These are phyloP conservation scores for Rhynchosporium secalis DNA, from an alignment of 2,329 filamentous ascomycete species.

Conservation along the genomic window DNA sequence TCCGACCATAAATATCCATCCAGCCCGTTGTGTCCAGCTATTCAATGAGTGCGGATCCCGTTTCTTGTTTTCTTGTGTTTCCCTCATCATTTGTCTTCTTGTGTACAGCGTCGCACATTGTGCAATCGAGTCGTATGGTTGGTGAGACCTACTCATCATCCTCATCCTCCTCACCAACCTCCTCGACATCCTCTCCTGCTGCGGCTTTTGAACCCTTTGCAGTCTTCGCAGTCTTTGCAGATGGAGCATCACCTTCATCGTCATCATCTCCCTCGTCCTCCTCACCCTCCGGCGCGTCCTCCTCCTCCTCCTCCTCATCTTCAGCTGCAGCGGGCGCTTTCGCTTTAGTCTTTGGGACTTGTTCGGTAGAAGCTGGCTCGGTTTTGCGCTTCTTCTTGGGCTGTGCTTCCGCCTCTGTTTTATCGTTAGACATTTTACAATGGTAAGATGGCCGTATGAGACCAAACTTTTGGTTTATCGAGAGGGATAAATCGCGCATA, in stretches of 20 bases:
- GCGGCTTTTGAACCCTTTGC: conserved; percentile 16
- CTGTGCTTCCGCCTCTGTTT: conserved; percentile 20
- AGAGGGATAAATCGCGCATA: conserved; percentile 18
- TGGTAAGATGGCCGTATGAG: background rate
- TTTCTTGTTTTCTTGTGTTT: background rate
- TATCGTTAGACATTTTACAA: conserved; percentile 13
- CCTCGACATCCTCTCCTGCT: conserved; percentile 22
- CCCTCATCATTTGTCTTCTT: conserved; percentile 1
- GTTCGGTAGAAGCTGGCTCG: conserved; percentile 17
- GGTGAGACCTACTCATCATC: conserved; percentile 23
- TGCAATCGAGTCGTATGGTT: conserved; percentile 13
- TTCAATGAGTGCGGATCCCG: background rate
- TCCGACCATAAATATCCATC: background rate
- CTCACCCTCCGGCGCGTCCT: conserved; percentile 24
- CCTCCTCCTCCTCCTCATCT: conserved; percentile 21
- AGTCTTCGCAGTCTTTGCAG: conserved; percentile 14
- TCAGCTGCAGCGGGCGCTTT: conserved; percentile 20
- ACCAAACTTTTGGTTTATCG: background rate
- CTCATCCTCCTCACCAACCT: conserved; percentile 20
- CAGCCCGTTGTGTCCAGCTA: conserved; percentile 12
- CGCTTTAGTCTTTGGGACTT: conserved; percentile 21
- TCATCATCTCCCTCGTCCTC: conserved; percentile 16
- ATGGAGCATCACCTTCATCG: conserved; percentile 15
- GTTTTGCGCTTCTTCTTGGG: conserved; percentile 38
- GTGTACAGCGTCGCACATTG: background rate